A percentile compares a stretch with the other conserved stretches of the same genome.
These are phyloP conservation scores for Cryptosporidium meleagridis DNA, from an alignment of 169 alveolate species.

Conservation along the genomic window DNA sequence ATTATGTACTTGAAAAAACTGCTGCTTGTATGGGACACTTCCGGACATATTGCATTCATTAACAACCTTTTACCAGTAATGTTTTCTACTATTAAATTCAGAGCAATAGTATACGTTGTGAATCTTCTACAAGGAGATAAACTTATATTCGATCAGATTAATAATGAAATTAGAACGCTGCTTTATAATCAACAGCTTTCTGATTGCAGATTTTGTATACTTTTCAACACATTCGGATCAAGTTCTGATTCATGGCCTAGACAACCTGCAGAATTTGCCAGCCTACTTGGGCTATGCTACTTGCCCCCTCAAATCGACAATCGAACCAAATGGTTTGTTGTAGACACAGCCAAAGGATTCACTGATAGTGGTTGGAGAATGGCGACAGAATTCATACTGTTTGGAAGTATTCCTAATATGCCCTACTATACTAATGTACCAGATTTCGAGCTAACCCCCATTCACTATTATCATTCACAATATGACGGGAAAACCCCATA, in stretches of 20 bases:
- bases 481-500: slow-evolving; percentile 30
- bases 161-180: slow-evolving; percentile 31
- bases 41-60: slow-evolving; percentile 43
- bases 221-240: slow-evolving; percentile 64
- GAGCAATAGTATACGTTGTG: slow-evolving; percentile 72
- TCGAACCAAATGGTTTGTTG: slow-evolving; percentile 62
- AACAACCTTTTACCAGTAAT: slow-evolving; percentile 46
- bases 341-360: slow-evolving; percentile 59
- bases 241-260: slow-evolving; percentile 59
- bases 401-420: slow-evolving; percentile 35
- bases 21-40: slow-evolving; percentile 53
- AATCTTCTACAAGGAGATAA: slow-evolving; percentile 34
- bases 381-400: slow-evolving; percentile 65
- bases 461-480: slow-evolving; percentile 50
- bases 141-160: slow-evolving; percentile 43
- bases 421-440: slow-evolving; percentile 68
- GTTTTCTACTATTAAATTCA: slow-evolving; percentile 23
- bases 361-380: slow-evolving; percentile 59
- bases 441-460: slow-evolving; percentile 60
- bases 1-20: background rate
- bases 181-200: slow-evolving; percentile 41
- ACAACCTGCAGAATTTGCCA: slow-evolving; percentile 53
- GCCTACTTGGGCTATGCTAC: slow-evolving; percentile 55
- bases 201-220: slow-evolving; percentile 43
- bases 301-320: slow-evolving; percentile 67